These are phyloP conservation scores for Cylindrodendrum hubeiense DNA, from an alignment of 2,329 filamentous ascomycete genomes.

Conservation along the genomic window DNA sequence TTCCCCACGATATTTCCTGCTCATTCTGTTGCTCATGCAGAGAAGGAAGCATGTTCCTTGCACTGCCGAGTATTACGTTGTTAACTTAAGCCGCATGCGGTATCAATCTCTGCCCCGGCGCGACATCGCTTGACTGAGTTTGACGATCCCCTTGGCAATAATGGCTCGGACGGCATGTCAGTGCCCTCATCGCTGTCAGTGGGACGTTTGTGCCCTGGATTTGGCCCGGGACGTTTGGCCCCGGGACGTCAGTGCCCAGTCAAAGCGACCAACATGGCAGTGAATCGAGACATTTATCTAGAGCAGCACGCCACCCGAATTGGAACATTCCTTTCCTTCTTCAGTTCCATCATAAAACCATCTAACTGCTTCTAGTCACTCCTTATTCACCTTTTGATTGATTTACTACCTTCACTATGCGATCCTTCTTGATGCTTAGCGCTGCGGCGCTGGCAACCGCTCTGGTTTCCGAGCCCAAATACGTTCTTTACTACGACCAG, in stretches of 20 bases:
- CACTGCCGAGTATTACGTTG: too few relatives aligned
- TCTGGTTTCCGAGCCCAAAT: conserved; percentile 41
- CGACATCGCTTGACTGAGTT: background rate
- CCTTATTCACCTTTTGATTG: conserved; percentile 1
- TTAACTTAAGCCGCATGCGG: background rate
- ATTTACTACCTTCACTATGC: conserved; percentile 19
- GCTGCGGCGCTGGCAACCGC: conserved; percentile 32
- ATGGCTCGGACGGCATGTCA: background rate
- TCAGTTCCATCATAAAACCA: background rate
- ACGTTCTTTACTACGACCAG: conserved; percentile 61
- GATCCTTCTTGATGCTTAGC: conserved; percentile 23
- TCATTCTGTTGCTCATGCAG: background rate
- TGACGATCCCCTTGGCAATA: background rate
- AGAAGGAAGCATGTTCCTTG: background rate
- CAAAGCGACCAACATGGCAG: background rate
- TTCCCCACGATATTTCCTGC: background rate
- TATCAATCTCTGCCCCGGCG: background rate
- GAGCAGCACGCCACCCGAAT: background rate
- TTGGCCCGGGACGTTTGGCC: too few relatives aligned
- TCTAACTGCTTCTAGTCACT: conserved; percentile 10
- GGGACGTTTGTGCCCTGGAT: background rate
- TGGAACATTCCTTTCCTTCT: background rate
- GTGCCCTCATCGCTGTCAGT: background rate
- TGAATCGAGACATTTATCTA: background rate
- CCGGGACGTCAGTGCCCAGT: too few relatives aligned